Evolutionary conservation across 768 basidiomycete genomes (phyloP).

Genomic region (Lactifluus piperatus): DNA sequence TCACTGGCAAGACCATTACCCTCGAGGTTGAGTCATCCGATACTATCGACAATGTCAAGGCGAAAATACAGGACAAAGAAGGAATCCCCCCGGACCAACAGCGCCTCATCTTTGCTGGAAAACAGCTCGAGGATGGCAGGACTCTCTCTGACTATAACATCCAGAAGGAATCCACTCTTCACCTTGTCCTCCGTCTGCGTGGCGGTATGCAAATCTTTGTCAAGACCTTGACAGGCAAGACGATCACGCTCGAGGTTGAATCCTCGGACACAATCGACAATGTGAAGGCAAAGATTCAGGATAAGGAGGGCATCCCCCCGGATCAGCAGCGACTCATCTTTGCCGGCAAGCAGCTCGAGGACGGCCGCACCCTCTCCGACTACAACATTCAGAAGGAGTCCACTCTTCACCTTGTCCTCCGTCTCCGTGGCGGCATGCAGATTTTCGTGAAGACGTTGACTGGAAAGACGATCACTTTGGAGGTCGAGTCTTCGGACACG

Average conservation of each 20-base stretch:
- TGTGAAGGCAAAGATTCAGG: slow-evolving; percentile 28
- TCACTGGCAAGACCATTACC: slow-evolving; percentile 31
- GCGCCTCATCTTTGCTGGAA: slow-evolving; percentile 32
- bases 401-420: slow-evolving; percentile 24
- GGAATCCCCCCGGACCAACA: slow-evolving; percentile 31
- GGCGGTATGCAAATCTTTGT: slow-evolving; percentile 41
- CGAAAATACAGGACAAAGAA: slow-evolving; percentile 32
- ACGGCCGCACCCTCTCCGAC: slow-evolving; percentile 27
- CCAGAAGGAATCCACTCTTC: slow-evolving; percentile 27
- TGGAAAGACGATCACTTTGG: slow-evolving; percentile 18
- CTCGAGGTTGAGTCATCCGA: slow-evolving; percentile 31
- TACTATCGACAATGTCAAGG: slow-evolving; percentile 30
- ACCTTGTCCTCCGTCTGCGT: slow-evolving; percentile 35
- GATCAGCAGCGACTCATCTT: slow-evolving; percentile 28
- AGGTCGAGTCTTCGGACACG: slow-evolving; percentile 19
- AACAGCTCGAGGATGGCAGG: slow-evolving; percentile 52
- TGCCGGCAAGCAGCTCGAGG: slow-evolving; percentile 28
- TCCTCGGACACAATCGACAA: slow-evolving; percentile 28
- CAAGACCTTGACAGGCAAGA: slow-evolving; percentile 44
- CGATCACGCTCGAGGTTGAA: slow-evolving; percentile 47
- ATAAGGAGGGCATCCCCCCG: slow-evolving; percentile 28
- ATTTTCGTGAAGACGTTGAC: slow-evolving; percentile 19
- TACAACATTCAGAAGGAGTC: slow-evolving; percentile 29
- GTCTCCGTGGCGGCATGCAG: slow-evolving; percentile 20
- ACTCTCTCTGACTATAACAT: slow-evolving; percentile 31